These are phyloP conservation scores for Pestalotiopsis sp. DNA, from an alignment of 2,329 filamentous ascomycete species.

Conservation along the genomic window DNA sequence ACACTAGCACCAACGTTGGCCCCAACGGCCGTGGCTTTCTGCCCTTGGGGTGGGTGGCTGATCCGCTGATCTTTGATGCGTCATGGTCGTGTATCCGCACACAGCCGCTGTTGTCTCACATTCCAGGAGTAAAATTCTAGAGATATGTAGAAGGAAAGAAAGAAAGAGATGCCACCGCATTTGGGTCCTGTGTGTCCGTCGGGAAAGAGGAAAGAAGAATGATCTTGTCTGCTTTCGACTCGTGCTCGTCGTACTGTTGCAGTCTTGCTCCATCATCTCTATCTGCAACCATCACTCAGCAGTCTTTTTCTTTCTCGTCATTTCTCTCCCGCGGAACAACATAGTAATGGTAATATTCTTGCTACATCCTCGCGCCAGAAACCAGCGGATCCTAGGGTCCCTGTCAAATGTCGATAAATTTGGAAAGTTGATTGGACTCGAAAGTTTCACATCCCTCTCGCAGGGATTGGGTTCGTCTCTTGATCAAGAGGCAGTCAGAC, in stretches of 20 bases:
- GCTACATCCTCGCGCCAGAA: background rate
- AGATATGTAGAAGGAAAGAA: background rate
- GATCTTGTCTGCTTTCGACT: background rate
- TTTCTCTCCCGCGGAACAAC: background rate
- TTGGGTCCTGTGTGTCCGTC: background rate
- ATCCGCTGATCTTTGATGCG: constrained; percentile 7
- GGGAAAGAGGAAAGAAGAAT: background rate
- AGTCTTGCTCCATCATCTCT: too few species aligned
- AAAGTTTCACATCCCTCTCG: background rate
- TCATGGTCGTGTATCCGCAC: background rate
- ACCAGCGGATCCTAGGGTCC: background rate
- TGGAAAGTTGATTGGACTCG: background rate
- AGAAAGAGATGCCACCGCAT: background rate
- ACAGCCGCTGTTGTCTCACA: constrained; percentile 12
- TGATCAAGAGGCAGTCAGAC: background rate
- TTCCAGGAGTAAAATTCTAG: background rate
- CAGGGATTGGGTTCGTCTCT: background rate
- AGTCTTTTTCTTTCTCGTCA: background rate
- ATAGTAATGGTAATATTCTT: background rate
- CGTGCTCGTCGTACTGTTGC: background rate
- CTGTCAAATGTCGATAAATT: background rate
- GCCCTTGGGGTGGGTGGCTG: background rate
- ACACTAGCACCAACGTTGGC: background rate
- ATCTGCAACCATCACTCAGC: background rate
- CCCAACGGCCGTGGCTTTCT: background rate